Percentiles rank a stretch among this genome's conserved stretches.
Conservation (phyloP, 2,329 filamentous ascomycete genomes). For the Trichoderma harzianum region DNA sequence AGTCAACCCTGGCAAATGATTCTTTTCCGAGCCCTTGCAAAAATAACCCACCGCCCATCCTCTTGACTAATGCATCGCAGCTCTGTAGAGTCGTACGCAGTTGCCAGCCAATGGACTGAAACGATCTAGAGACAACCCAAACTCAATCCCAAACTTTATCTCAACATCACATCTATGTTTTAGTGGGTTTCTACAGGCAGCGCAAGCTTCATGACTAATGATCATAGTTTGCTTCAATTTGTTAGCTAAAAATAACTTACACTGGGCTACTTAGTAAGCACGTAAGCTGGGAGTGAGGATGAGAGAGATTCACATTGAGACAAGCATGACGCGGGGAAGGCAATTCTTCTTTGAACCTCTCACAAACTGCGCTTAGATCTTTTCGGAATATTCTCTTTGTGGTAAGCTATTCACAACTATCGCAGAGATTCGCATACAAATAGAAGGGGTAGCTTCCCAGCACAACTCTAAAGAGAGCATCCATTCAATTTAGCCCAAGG, state of each 20-base stretch:
- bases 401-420: background rate
- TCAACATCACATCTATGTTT: background rate
- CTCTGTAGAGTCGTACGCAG: background rate
- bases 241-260: background rate
- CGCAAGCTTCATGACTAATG: background rate
- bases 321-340: background rate
- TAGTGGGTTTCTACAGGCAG: background rate
- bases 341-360: background rate
- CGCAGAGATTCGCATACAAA: background rate
- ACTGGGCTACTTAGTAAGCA: background rate
- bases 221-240: background rate
- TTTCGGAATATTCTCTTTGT: background rate
- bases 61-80: too few relatives aligned
- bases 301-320: background rate
- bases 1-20: background rate
- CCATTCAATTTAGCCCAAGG: background rate
- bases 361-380: background rate
- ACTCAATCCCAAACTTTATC: background rate
- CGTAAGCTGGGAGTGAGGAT: background rate
- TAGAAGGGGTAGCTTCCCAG: background rate
- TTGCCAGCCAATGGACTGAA: background rate
- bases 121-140: background rate
- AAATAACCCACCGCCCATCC: too few relatives aligned
- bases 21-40: background rate
- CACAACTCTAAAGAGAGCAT: background rate